A percentile compares a stretch with the other conserved stretches of the same genome.
phyloP scores from a whole-genome alignment of 306 rosid species.

The Cicer judaicum region DNA sequence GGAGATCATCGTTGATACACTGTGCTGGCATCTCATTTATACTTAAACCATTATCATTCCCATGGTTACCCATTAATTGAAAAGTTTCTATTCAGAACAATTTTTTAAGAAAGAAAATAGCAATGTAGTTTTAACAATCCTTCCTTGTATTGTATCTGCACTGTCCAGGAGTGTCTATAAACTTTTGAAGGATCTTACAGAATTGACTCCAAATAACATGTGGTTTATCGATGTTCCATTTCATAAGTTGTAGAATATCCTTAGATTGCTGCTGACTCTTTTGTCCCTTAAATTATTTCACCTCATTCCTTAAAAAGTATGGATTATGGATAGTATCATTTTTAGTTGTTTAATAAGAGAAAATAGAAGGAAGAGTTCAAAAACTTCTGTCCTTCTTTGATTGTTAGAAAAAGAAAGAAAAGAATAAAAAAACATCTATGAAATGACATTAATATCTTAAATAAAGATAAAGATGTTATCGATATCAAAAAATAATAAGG shows the following conservation, averaged over 20 bases:
- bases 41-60: conserved; percentile 49
- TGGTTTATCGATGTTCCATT: conserved; percentile 40
- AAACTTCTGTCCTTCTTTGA: too few relatives aligned
- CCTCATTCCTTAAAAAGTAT: conserved; percentile 12
- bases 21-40: conserved; percentile 16
- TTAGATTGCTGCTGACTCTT: conserved; percentile 4
- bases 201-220: conserved; percentile 49
- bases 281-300: conserved; percentile 23
- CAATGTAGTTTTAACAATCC: conserved; percentile 38
- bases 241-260: conserved; percentile 34
- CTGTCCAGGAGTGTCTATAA: conserved; percentile 29
- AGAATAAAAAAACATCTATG: too few relatives aligned
- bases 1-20: conserved; percentile 63
- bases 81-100: conserved; percentile 41
- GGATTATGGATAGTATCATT: neutral
- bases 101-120: conserved; percentile 42
- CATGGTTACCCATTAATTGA: conserved; percentile 46
- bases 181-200: conserved; percentile 44
- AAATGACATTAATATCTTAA: too few relatives aligned
- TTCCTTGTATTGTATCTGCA: conserved; percentile 34
- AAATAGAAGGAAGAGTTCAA: neutral
- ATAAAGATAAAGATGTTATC: too few relatives aligned
- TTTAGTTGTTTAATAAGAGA: neutral
- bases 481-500: too few relatives aligned
- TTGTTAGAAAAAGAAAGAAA: too few relatives aligned